phyloP scores from a whole-genome alignment of 768 basidiomycete species.

The Kwoniella pini region DNA sequence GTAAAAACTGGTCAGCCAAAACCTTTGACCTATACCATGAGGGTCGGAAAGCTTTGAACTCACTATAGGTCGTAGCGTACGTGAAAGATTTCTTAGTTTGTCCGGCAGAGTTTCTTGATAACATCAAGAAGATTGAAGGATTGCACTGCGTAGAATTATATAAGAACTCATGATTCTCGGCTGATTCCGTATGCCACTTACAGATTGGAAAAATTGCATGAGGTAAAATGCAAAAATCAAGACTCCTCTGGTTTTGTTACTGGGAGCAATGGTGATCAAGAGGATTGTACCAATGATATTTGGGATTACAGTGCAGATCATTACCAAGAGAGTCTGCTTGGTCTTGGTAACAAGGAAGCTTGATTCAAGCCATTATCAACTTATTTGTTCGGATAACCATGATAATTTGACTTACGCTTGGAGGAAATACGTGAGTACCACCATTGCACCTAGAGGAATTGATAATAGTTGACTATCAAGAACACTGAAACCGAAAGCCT shows the following conservation, averaged over 20 bases:
- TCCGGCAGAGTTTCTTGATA: constrained; percentile 60
- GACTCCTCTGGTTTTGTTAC: constrained; percentile 57
- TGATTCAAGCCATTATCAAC: too few relatives aligned
- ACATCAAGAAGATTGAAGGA: constrained; percentile 58
- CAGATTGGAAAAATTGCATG: constrained; percentile 31
- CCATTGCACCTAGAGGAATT: constrained; percentile 22
- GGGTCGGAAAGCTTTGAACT: background rate
- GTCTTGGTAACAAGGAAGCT: constrained; percentile 51
- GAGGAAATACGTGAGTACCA: constrained; percentile 20
- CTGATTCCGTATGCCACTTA: background rate
- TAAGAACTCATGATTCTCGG: background rate
- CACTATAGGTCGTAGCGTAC: constrained; percentile 56
- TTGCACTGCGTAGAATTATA: constrained; percentile 35
- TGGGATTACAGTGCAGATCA: constrained; percentile 59
- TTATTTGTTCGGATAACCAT: too few relatives aligned
- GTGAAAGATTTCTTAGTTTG: constrained; percentile 62
- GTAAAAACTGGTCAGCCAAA: background rate
- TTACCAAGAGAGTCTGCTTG: constrained; percentile 58
- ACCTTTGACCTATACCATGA: background rate
- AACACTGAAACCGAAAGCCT: constrained; percentile 36
- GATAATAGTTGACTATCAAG: constrained; percentile 54
- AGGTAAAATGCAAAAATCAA: constrained; percentile 60
- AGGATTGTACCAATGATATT: constrained; percentile 61
- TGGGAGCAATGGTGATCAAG: constrained; percentile 58
- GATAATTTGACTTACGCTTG: constrained; percentile 18